Base-by-base conservation (phyloP, 805 yeast species). In the Zygotorulaspora chibaensis region DNA sequence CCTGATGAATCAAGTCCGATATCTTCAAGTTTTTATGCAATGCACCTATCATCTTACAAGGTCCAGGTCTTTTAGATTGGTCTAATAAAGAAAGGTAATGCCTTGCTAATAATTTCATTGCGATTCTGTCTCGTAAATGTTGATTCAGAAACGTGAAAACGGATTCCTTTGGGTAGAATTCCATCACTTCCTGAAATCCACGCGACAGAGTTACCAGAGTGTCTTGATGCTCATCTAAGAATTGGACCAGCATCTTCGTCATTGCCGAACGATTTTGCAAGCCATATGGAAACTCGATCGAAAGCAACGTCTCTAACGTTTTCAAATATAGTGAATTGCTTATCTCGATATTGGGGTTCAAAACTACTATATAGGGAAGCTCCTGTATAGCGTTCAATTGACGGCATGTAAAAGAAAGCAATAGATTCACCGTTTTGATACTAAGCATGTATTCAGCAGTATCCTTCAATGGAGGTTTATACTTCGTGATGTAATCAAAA, bases 321-420 rank as follows among this genome's bases (percentile, higher is more conserved):
- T 79, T 73, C 51, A 87, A 69, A 67, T 91, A 91, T 39, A 83
- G 67, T 55, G 79, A 74, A 69, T 88, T 87, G 17, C 86, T 83
- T 55, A 79, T 79, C 9, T 91, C 84, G 42, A 91, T 83, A 57
- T 87, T 80, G 5, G 97, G 97, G 61, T 91, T 91, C 50, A 91
- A 66, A 45, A 89, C 83, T 38, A 84, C 88, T 54, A 90, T 75
- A 62, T 88, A 91, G 0, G 96, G 96, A 44, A 91, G 68, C 36
- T 75, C 71, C 51, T 91, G 76, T 53, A 91, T 79, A 25, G 83
- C 83, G 27, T 75, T 73, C 13, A 89, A 64, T 51, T 96, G 72
- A 43, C 82, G 78, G 7, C 95, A 87, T 45, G 88, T 81, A 54
- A 78, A 74, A 0, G 79, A 74, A 17, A 84, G 61, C 35, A 85